Evolutionary conservation across 208 protist genomes (phyloP).

Genomic region (Zelonia costaricensis): DNA sequence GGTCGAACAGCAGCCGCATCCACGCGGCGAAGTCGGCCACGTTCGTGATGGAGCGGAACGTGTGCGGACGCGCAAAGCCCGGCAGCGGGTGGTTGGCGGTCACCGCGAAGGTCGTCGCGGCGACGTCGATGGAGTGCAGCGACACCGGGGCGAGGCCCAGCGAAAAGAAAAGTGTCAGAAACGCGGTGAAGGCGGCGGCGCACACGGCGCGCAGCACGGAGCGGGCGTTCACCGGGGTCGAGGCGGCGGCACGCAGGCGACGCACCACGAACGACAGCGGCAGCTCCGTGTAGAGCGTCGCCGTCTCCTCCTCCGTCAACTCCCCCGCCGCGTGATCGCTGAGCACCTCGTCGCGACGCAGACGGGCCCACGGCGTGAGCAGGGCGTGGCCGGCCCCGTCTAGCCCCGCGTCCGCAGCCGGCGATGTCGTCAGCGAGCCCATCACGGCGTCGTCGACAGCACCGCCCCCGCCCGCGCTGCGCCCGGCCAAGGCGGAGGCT

Average conservation of each 20-base stretch:
- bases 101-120: constrained; percentile 16
- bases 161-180: constrained; percentile 22
- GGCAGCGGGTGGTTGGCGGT: constrained; percentile 28
- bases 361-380: background rate
- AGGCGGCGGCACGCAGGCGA: constrained; percentile 19
- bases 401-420: too few relatives aligned
- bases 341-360: background rate
- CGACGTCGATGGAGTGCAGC: constrained; percentile 12
- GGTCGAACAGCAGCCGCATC: constrained; percentile 20
- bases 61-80: constrained; percentile 28
- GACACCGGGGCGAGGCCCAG: constrained; percentile 8
- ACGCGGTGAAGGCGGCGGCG: constrained; percentile 3
- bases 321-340: background rate
- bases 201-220: background rate
- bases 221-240: constrained; percentile 4
- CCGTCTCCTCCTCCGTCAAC: constrained; percentile 28
- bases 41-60: constrained; percentile 29
- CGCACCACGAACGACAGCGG: constrained; percentile 36
- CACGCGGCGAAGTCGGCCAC: background rate
- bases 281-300: constrained; percentile 35
- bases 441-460: too few relatives aligned
- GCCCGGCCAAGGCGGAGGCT: too few relatives aligned
- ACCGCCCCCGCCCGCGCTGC: too few relatives aligned
- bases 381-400: background rate
- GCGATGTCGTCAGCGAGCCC: too few relatives aligned